phyloP scores from a whole-genome alignment of 768 basidiomycete genomes.

The Suillus americanus region DNA sequence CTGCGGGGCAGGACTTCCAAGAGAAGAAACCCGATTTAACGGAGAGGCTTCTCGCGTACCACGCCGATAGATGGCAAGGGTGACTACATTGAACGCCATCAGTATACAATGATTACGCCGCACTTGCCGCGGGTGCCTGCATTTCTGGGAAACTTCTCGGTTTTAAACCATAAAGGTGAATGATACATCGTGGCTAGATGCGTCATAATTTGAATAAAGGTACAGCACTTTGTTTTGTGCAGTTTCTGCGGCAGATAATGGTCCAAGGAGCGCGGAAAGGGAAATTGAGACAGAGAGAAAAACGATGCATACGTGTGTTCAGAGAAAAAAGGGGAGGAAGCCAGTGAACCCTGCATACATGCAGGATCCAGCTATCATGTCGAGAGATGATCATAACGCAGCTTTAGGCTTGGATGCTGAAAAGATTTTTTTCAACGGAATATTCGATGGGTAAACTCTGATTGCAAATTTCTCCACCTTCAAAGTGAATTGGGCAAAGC shows the following conservation, averaged over 20 bases:
- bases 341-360: background rate
- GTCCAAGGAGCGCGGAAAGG: background rate
- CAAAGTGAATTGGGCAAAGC: background rate
- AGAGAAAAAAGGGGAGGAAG: background rate
- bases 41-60: background rate
- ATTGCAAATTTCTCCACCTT: background rate
- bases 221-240: background rate
- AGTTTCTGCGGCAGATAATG: background rate
- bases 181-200: background rate
- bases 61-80: background rate
- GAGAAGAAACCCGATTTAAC: background rate
- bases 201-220: background rate
- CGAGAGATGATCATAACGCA: background rate
- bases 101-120: background rate
- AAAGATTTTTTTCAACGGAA: background rate
- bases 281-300: background rate
- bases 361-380: background rate
- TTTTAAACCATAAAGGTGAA: background rate
- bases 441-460: background rate
- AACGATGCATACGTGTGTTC: background rate
- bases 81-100: background rate
- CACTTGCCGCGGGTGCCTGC: background rate
- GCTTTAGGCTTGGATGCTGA: background rate
- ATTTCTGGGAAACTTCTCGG: background rate
- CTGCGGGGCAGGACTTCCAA: background rate